Base-by-base conservation (phyloP, 495 filamentous ascomycete species). In the Clohesyomyces aquaticus region DNA sequence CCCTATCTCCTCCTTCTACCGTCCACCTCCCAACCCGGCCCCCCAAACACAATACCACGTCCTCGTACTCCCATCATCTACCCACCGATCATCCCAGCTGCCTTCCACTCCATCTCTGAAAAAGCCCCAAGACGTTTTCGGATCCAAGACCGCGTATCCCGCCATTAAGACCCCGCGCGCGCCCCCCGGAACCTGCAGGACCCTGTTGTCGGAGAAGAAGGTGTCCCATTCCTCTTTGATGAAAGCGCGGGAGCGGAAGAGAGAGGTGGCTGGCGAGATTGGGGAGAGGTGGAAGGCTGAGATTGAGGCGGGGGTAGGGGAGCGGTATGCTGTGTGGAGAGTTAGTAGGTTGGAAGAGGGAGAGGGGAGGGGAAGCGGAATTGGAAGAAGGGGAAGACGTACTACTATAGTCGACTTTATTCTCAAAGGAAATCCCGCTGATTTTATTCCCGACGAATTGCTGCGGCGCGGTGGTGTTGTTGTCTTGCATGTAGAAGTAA, bases 401-500 rank as follows among this genome's bases (percentile, higher is more conserved):
- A 64, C 54, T 98, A 2, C 88, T 88, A 74, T 96, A 91, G 73
- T 98, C 90, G 35, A 91, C 83, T 75, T 98, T 98, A 76, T 96
- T 97, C 73, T 98, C 94, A 72, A 96, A 98, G 6, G 97, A 74
- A 51, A 98, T 96, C 14, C 95, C 94, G 3, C 90, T 86, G 12
- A 90, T 91, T 73, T 87, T 92, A 77, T 98, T 97, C 10, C 76
- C 81, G 42, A 89, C 85, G 65, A 96, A 96, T 23, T 88, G 77
- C 0, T 80, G 23, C 0, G 94, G 94, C 55, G 96, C 88, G 56
- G 90, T 87, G 1, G 73, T 77, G 73, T 97, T 96, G 71, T 80
- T 74, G 27, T 71, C 78, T 19, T 80, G 77, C 77, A 94, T 83
- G 4, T 96, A 82, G 78, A 95, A 96, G 75, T 98, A 98, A 62